Conservation (phyloP, 805 yeast genomes). For the Candida ortonii region DNA sequence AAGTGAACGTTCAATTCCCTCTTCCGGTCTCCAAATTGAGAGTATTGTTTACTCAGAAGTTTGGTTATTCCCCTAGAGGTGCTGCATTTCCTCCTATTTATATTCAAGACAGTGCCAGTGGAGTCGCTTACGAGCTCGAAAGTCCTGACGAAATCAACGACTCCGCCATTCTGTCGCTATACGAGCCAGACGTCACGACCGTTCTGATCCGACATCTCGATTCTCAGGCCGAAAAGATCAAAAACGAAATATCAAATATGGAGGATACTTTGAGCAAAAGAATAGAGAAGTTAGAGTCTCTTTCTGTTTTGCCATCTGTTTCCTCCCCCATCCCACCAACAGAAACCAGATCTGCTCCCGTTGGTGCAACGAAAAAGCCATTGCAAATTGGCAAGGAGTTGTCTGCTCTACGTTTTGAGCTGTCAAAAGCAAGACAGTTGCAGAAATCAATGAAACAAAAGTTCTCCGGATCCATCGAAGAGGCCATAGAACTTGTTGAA, state of each 20-base stretch:
- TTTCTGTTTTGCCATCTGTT: conserved; percentile 6
- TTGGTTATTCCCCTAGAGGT: conserved; percentile 67
- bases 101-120: conserved; percentile 56
- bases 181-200: conserved; percentile 39
- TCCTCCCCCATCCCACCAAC: conserved; percentile 8
- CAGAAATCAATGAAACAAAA: conserved; percentile 43
- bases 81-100: conserved; percentile 72
- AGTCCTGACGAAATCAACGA: conserved; percentile 61
- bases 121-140: conserved; percentile 77
- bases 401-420: conserved; percentile 51
- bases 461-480: conserved; percentile 42
- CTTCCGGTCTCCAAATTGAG: conserved; percentile 54
- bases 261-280: conserved; percentile 27
- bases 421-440: conserved; percentile 57
- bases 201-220: conserved; percentile 27
- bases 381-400: conserved; percentile 33
- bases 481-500: conserved; percentile 43
- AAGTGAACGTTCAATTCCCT: conserved; percentile 44
- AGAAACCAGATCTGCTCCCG: conserved; percentile 1
- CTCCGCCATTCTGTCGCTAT: conserved; percentile 59
- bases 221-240: conserved; percentile 25
- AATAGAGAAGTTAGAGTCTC: conserved; percentile 24
- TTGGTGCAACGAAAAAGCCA: background rate
- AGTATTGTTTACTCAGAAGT: conserved; percentile 78
- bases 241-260: conserved; percentile 27